A percentile compares a stretch with the other conserved stretches of the same genome.
These are phyloP conservation scores for Scedosporium boydii DNA, from an alignment of 2,329 filamentous ascomycete genomes.

Conservation along the genomic window DNA sequence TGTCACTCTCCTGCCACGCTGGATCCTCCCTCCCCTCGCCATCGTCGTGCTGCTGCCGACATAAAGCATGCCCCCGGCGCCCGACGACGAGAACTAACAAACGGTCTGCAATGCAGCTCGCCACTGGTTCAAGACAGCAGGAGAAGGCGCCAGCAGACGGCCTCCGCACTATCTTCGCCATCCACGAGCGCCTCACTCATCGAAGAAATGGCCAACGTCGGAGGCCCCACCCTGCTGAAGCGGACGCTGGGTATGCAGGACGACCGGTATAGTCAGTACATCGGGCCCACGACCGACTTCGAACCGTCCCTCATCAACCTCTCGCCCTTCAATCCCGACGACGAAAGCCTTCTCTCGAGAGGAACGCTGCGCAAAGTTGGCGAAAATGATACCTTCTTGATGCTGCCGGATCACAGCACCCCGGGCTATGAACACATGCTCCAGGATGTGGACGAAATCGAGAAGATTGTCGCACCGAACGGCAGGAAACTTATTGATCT, in stretches of 20 bases:
- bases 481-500: conserved; percentile 69
- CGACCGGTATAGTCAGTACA: conserved; percentile 73
- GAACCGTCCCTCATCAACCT: conserved; percentile 76
- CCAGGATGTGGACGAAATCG: conserved; percentile 62
- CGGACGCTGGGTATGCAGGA: conserved; percentile 66
- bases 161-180: conserved; percentile 51
- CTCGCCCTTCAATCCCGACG: conserved; percentile 69
- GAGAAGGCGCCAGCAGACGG: conserved; percentile 37
- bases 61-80: conserved; percentile 3
- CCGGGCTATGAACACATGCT: conserved; percentile 61
- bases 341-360: conserved; percentile 65
- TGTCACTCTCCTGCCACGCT: conserved; percentile 10
- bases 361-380: conserved; percentile 67
- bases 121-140: conserved; percentile 44
- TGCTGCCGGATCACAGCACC: conserved; percentile 65
- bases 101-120: conserved; percentile 44
- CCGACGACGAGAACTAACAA: conserved; percentile 28
- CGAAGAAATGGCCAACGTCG: conserved; percentile 63
- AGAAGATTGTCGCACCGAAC: conserved; percentile 65
- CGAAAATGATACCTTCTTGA: conserved; percentile 68
- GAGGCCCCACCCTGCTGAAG: conserved; percentile 55
- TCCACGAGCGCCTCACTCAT: conserved; percentile 53
- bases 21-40: conserved; percentile 7
- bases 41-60: conserved; percentile 2
- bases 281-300: conserved; percentile 74